Base-by-base conservation (phyloP, 352 stramenopile species). In the Labyrinthula sp. region DNA sequence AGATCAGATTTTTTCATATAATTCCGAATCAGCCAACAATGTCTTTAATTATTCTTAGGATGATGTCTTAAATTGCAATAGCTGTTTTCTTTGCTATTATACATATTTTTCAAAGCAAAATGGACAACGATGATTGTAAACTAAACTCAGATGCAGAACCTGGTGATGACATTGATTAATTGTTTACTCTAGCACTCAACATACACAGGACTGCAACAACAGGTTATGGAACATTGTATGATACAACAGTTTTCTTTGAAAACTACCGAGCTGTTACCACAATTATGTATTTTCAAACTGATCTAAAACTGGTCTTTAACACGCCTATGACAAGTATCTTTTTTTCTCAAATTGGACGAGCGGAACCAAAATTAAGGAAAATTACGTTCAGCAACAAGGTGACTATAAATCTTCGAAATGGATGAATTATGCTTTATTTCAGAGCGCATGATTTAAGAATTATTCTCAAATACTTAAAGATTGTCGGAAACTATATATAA, bases 341-440 rank as follows among this genome's bases (percentile, higher is more conserved):
- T 7, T 31, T 52, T 14, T 45, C 35, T 22, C 43, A 35, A 31
- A 15, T 49, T 10, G 43, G 43, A n/a, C 30, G 43, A n/a, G 43
- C 43, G 18, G 43, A 52, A 21, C 6, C 15, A 25, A 31, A 35
- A 6, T 21, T 15, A 12, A 31, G 47, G n/a, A 31, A 52, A 22
- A 35, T 52, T 17, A 20, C 43, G 15, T 52, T 52, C 43, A 52
- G 43, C 23, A 37, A 52, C 34, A 52, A 52, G 43, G 43, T 35
- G n/a, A 36, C 31, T 28, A 54, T 52, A 31, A 17, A 26, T 6
- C 14, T 20, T 25, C 17, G 20, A 22, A 35, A 52, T 20, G 43
- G 43, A 3, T 35, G 47, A 28, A 45, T 52, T 3, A 26, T 21
- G 24, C 43, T 52, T 18, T 45, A 31, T 17, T 52, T 52, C 4